Conservation (phyloP, 176 grass and related monocot species). For the Rhipidocladum racemiflorum region DNA sequence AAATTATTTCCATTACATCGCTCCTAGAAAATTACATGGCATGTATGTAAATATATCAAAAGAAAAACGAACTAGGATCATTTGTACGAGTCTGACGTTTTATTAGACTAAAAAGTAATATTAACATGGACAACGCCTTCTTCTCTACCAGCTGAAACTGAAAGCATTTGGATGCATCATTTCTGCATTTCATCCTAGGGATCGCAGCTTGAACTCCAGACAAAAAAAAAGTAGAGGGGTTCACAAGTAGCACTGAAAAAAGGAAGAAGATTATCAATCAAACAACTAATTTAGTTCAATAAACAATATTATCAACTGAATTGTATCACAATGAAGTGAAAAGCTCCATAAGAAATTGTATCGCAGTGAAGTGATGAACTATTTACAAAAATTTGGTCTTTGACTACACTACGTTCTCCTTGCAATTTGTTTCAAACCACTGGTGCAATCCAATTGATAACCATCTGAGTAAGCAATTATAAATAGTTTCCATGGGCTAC, state of each 20-base stretch:
- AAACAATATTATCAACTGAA: background rate
- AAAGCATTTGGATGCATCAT: conserved; percentile 16
- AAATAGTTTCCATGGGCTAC: no score
- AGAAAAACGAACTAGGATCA: background rate
- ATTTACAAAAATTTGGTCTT: no score
- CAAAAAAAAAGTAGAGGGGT: background rate
- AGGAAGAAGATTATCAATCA: background rate
- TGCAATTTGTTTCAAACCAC: no score
- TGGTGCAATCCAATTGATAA: no score
- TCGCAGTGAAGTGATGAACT: no score
- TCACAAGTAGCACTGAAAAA: conserved; percentile 19
- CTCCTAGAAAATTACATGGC: conserved; percentile 26
- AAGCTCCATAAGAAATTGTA: background rate
- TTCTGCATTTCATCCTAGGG: background rate
- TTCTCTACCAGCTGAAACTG: conserved; percentile 29
- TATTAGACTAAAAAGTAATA: conserved; percentile 33
- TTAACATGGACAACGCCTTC: conserved; percentile 33
- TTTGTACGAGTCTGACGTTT: conserved; percentile 2
- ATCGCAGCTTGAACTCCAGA: background rate
- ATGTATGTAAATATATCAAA: conserved; percentile 32
- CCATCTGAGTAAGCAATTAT: no score
- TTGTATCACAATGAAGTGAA: background rate
- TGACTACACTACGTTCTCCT: no score
- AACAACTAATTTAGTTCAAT: background rate
- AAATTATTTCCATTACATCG: conserved; percentile 20